A percentile compares a stretch with the other conserved stretches of the same genome.
These are phyloP conservation scores for Fusarium sp. DNA, from an alignment of 2,329 filamentous ascomycete species.

Conservation along the genomic window DNA sequence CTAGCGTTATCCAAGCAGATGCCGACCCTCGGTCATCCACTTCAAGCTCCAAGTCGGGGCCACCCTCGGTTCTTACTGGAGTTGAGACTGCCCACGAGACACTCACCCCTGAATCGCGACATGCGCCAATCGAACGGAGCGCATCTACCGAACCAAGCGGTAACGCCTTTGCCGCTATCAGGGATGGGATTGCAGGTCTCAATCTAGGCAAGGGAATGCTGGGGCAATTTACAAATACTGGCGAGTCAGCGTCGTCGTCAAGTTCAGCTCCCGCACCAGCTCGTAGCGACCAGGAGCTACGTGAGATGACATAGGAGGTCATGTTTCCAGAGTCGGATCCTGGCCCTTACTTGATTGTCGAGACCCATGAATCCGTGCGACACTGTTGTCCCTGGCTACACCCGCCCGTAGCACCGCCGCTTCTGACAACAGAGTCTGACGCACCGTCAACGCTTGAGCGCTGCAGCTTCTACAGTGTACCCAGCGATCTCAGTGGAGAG, in stretches of 20 bases:
- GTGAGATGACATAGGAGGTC: conserved; percentile 59
- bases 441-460: background rate
- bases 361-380: conserved; percentile 44
- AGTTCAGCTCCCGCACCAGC: conserved; percentile 25
- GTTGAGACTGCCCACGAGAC: conserved; percentile 68
- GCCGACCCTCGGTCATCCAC: conserved; percentile 41
- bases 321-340: conserved; percentile 47
- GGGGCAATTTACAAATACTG: conserved; percentile 44
- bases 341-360: conserved; percentile 47
- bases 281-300: conserved; percentile 55
- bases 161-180: conserved; percentile 57
- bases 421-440: conserved; percentile 3
- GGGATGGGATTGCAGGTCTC: conserved; percentile 59
- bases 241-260: conserved; percentile 37
- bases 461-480: conserved; percentile 19
- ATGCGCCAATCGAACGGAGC: conserved; percentile 55
- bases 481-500: conserved; percentile 15
- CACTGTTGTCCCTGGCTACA: conserved; percentile 11
- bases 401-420: background rate
- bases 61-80: conserved; percentile 65
- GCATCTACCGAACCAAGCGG: conserved; percentile 55
- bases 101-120: conserved; percentile 53
- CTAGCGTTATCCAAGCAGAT: conserved; percentile 40
- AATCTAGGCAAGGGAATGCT: conserved; percentile 60
- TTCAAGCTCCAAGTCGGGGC: conserved; percentile 51